Percentiles rank a stretch among this genome's conserved stretches.
Conservation (phyloP, 1,284 basidiomycete species). For the Flammula alnicola region DNA sequence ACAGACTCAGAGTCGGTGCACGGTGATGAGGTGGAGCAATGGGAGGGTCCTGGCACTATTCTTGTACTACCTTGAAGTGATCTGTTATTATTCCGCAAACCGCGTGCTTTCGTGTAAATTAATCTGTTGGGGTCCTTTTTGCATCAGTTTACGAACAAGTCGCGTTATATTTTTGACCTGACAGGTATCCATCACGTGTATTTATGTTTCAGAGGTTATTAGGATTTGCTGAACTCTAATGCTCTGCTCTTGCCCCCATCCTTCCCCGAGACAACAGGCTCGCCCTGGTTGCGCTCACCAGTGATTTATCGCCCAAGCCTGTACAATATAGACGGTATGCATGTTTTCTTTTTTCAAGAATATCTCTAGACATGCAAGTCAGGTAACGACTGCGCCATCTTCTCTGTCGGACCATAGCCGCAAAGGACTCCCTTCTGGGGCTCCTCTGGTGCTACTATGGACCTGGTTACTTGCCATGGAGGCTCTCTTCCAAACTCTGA, state of each 20-base stretch:
- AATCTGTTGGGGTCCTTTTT: constrained; percentile 1
- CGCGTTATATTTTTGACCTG: too few relatives aligned
- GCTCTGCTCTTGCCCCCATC: constrained; percentile 21
- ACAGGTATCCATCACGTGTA: constrained; percentile 4
- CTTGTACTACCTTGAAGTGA: constrained; percentile 34
- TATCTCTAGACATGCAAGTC: constrained; percentile 27
- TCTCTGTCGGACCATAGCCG: constrained; percentile 18
- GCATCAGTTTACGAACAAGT: constrained; percentile 11
- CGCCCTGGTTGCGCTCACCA: constrained; percentile 24
- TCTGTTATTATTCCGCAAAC: background rate
- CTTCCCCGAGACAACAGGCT: constrained; percentile 25
- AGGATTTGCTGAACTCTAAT: constrained; percentile 15
- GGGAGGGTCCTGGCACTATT: constrained; percentile 26
- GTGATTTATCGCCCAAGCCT: constrained; percentile 4
- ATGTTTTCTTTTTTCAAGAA: constrained; percentile 11
- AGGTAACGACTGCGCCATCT: constrained; percentile 21
- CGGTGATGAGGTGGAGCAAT: constrained; percentile 23
- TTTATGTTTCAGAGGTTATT: constrained; percentile 18
- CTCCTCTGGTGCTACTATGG: constrained; percentile 24
- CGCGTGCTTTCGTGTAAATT: constrained; percentile 1
- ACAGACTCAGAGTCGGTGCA: constrained; percentile 23
- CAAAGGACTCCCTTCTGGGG: constrained; percentile 18
- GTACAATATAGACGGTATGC: constrained; percentile 27
- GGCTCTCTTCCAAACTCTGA: constrained; percentile 16
- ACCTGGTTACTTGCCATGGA: constrained; percentile 20